Evolutionary conservation across 2,329 filamentous ascomycete genomes (phyloP).

Genomic region (Fusarium sp.): DNA sequence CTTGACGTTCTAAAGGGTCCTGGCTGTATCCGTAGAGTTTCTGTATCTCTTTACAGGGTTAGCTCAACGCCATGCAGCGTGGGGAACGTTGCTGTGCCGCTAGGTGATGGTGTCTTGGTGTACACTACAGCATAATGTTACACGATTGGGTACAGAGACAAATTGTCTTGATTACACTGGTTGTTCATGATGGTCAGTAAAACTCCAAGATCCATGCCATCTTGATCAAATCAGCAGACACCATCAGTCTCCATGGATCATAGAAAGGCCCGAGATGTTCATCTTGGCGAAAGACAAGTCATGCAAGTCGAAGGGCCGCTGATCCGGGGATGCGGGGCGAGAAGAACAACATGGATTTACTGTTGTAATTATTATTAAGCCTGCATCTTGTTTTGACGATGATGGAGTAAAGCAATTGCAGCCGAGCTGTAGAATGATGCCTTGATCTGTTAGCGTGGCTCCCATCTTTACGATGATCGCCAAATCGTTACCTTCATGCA

Average conservation of each 20-base stretch:
- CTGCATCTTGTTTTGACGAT: neutral
- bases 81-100: constrained; percentile 23
- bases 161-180: neutral
- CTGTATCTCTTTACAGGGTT: neutral
- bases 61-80: constrained; percentile 35
- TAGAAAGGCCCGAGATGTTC: neutral
- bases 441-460: neutral
- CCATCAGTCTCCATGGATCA: neutral
- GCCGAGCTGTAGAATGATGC: constrained; percentile 1
- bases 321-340: constrained; percentile 25
- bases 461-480: neutral
- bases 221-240: neutral
- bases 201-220: neutral
- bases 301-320: neutral
- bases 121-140: constrained; percentile 2
- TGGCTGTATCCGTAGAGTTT: neutral
- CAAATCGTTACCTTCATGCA: neutral
- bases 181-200: neutral
- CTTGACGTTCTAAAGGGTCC: constrained; percentile 14
- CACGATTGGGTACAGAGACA: constrained; percentile 14
- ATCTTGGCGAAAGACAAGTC: neutral
- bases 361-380: neutral
- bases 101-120: neutral
- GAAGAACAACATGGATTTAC: neutral
- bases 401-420: constrained; percentile 9